Evolutionary conservation across 2,329 filamentous ascomycete species (phyloP).

Genomic region (Cladosporium velox): DNA sequence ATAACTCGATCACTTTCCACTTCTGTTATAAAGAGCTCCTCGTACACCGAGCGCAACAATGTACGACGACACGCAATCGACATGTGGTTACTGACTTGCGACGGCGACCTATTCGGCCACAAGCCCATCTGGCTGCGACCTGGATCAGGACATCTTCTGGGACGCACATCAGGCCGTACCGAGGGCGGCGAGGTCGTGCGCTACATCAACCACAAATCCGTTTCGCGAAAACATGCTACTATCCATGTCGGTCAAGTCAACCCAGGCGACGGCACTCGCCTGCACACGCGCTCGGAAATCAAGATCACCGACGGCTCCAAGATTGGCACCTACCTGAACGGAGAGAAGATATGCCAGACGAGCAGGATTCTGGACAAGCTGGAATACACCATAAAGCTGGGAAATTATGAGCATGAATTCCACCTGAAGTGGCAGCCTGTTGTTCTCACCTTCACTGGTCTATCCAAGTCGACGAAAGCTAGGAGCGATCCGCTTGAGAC

Average conservation of each 20-base stretch:
- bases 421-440: slow-evolving; percentile 69
- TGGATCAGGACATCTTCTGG: slow-evolving; percentile 82
- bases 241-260: slow-evolving; percentile 69
- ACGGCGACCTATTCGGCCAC: slow-evolving; percentile 57
- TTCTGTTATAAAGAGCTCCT: neutral
- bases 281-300: slow-evolving; percentile 67
- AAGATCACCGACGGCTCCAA: slow-evolving; percentile 83
- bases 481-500: slow-evolving; percentile 59
- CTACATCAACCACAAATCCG: slow-evolving; percentile 74
- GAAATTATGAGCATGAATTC: slow-evolving; percentile 62
- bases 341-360: slow-evolving; percentile 63
- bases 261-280: slow-evolving; percentile 60
- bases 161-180: slow-evolving; percentile 66
- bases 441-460: slow-evolving; percentile 79
- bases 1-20: neutral
- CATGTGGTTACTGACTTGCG: slow-evolving; percentile 60
- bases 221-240: slow-evolving; percentile 85
- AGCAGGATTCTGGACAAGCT: slow-evolving; percentile 57
- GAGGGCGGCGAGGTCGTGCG: slow-evolving; percentile 51
- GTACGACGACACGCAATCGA: neutral
- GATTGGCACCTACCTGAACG: slow-evolving; percentile 78
- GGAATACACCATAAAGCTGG: slow-evolving; percentile 66
- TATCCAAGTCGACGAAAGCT: slow-evolving; percentile 55
- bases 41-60: neutral
- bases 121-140: slow-evolving; percentile 73